These are phyloP conservation scores for Calonectria pseudoreteaudii DNA, from an alignment of 2,329 filamentous ascomycete species.

Conservation along the genomic window DNA sequence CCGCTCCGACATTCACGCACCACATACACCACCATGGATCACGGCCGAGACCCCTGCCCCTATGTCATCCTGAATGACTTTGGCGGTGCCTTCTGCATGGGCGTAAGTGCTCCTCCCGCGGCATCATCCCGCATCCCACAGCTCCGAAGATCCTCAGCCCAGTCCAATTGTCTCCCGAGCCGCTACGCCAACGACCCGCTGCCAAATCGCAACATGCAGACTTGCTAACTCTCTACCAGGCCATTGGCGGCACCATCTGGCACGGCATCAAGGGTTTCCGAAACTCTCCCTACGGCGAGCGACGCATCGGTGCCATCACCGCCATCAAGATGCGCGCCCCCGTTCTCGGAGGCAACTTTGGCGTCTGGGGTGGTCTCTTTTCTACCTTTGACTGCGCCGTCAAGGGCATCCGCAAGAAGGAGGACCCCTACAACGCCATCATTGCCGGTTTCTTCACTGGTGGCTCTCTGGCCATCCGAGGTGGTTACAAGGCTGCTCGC, in stretches of 20 bases:
- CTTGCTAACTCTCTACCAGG: conserved; percentile 55
- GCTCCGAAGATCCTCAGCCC: not conserved
- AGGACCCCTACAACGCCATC: conserved; percentile 98
- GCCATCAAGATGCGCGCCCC: conserved; percentile 98
- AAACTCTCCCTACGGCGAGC: conserved; percentile 91
- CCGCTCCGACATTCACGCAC: conserved; percentile 1
- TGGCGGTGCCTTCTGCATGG: conserved; percentile 96
- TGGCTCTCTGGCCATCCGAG: conserved; percentile 89
- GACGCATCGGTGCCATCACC: conserved; percentile 94
- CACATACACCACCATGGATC: conserved; percentile 75
- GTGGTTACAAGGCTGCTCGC: conserved; percentile 89
- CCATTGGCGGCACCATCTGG: conserved; percentile 88
- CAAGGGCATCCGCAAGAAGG: conserved; percentile 94
- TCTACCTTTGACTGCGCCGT: conserved; percentile 96
- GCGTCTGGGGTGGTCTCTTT: conserved; percentile 97
- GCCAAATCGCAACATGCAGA: conserved; percentile 33
- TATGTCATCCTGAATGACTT: conserved; percentile 98
- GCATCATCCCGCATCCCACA: conserved; percentile 2
- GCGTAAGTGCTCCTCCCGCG: conserved; percentile 69
- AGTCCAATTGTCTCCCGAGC: not conserved
- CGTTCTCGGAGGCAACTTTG: conserved; percentile 96
- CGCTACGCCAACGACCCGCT: conserved; percentile 9
- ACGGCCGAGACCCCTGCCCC: conserved; percentile 95
- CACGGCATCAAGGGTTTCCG: conserved; percentile 96
- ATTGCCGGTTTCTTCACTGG: conserved; percentile 98